Evolutionary conservation across 139 green algal species (phyloP).

Genomic region (Yamagishiella unicocca): DNA sequence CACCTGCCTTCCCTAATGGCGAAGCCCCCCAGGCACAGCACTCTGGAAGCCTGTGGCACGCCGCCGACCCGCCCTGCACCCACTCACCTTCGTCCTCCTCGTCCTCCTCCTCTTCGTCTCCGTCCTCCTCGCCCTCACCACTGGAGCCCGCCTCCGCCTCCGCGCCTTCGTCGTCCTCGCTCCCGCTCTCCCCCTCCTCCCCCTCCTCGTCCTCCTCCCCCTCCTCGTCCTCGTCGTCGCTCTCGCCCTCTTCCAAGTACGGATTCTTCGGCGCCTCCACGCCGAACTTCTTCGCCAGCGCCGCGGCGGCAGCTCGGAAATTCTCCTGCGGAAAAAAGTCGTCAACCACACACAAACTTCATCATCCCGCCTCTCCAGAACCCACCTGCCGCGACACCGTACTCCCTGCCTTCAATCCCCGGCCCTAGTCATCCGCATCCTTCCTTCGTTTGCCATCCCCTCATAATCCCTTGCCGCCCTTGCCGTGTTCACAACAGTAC

Average conservation of each 20-base stretch:
- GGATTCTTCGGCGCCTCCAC: conserved; percentile 55
- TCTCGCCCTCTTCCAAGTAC: conserved; percentile 31
- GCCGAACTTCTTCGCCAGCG: conserved; percentile 64
- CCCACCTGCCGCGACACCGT: too few species aligned
- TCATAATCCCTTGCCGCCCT: too few species aligned
- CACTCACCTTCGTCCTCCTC: conserved; percentile 20
- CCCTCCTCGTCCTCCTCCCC: conserved; percentile 43
- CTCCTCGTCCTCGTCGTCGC: conserved; percentile 33
- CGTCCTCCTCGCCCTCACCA: conserved; percentile 16
- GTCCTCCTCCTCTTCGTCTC: conserved; percentile 8
- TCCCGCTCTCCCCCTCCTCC: conserved; percentile 30
- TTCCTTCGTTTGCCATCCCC: too few species aligned
- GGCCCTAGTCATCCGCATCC: too few species aligned
- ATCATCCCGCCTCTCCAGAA: too few species aligned
- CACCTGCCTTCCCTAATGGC: too few species aligned
- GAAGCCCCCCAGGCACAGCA: too few species aligned
- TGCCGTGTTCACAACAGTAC: too few species aligned
- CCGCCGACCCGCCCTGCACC: too few species aligned
- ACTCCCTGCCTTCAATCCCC: too few species aligned
- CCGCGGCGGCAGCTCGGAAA: conserved; percentile 55
- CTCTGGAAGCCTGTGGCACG: too few species aligned
- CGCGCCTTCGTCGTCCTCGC: conserved; percentile 46
- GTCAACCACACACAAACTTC: too few species aligned
- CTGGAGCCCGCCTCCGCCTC: not conserved
- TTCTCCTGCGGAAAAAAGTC: conserved; percentile 49